Evolutionary conservation across 228 moss, liverwort and hornwort genomes (phyloP).

Genomic region (Sphagnum fallax): DNA sequence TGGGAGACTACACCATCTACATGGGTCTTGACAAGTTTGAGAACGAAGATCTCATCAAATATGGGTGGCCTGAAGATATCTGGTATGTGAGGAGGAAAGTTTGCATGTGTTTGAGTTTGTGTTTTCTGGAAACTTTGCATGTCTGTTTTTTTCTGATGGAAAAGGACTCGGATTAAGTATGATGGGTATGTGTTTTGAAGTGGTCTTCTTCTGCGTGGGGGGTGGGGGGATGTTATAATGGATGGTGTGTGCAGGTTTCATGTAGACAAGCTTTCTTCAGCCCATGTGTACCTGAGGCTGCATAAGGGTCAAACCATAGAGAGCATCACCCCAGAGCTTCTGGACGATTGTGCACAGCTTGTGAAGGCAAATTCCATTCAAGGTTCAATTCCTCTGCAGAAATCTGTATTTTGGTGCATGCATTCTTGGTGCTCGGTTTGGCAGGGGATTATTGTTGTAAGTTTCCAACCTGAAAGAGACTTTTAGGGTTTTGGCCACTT

Average conservation of each 20-base stretch:
- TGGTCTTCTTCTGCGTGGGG: no score
- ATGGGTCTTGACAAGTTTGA: constrained; percentile 99
- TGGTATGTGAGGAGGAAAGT: constrained; percentile 31
- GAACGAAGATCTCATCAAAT: constrained; percentile 98
- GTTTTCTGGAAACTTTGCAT: no score
- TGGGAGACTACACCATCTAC: constrained; percentile 80
- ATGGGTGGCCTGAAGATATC: constrained; percentile 89
- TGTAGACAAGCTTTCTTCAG: constrained; percentile 97
- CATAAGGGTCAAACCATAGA: constrained; percentile 90
- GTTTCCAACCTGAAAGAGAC: neutral
- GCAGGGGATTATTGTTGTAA: neutral
- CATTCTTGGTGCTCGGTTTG: neutral
- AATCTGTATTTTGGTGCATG: neutral
- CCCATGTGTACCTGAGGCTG: constrained; percentile 94
- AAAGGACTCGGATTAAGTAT: no score
- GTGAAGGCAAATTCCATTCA: constrained; percentile 99
- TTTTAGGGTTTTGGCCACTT: no score
- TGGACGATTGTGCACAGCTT: constrained; percentile 97
- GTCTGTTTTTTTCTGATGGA: neutral
- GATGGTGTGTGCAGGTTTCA: constrained; percentile 62
- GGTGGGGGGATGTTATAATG: no score
- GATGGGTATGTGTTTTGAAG: no score
- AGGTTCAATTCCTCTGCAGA: constrained; percentile 28
- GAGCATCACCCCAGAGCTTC: constrained; percentile 65
- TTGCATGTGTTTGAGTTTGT: no score